Percentiles rank a stretch among this genome's conserved stretches.
Conservation (phyloP, 768 basidiomycete genomes). For the Plicaturopsis crispa region DNA sequence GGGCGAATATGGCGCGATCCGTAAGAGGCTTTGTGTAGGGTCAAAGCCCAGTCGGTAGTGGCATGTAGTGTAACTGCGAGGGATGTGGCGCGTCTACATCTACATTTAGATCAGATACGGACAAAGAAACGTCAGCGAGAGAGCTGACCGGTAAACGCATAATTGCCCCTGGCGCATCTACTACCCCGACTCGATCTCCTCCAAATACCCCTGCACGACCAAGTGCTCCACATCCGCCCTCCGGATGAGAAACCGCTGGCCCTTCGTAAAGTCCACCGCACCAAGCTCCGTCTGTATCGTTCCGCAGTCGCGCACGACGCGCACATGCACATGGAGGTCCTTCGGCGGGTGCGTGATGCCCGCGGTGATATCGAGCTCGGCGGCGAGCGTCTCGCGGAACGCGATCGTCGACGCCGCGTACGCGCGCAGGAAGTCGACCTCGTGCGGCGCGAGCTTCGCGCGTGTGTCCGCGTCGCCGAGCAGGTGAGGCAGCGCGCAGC, state of each 20-base stretch:
- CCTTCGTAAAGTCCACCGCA: conserved; percentile 83
- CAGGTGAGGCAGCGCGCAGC: conserved; percentile 81
- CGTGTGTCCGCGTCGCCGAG: conserved; percentile 62
- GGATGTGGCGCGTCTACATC: no score
- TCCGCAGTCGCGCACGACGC: conserved; percentile 84
- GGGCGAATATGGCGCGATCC: no score
- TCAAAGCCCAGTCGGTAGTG: no score
- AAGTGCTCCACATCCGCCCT: conserved; percentile 89
- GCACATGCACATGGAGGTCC: conserved; percentile 83
- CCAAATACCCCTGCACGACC: conserved; percentile 88
- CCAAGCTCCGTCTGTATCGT: conserved; percentile 90
- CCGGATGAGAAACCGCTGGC: conserved; percentile 83
- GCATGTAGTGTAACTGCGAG: no score
- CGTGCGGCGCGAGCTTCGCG: conserved; percentile 68
- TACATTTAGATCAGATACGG: no score
- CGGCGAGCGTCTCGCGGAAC: conserved; percentile 77
- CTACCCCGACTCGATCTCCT: conserved; percentile 73
- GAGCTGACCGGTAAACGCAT: no score
- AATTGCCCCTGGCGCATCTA: no score
- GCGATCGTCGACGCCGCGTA: conserved; percentile 79
- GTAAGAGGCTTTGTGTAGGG: no score
- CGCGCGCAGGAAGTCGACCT: conserved; percentile 77
- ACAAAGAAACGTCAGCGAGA: no score
- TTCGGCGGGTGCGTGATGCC: conserved; percentile 79
- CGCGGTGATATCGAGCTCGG: conserved; percentile 83